Base-by-base conservation (phyloP, 495 filamentous ascomycete species). In the Umbilicaria muhlenbergii region DNA sequence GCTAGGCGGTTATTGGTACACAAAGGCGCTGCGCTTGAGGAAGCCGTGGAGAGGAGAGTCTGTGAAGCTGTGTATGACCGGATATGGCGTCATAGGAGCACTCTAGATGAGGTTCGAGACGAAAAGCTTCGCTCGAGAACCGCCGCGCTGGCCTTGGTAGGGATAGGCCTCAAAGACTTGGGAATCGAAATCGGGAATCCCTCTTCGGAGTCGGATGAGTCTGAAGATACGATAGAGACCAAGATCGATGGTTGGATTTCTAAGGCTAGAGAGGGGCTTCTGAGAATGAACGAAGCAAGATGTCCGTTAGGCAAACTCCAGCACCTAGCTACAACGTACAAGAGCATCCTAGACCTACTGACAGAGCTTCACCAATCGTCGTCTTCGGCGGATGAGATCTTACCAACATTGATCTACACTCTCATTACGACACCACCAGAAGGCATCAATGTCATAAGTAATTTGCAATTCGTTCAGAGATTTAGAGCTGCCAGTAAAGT, bases 51-150 rank as follows among this genome's bases (percentile, higher is more conserved):
- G 53, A 75, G 80, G 53, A 73, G 78, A 50, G 78, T 91, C 10
- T 94, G 87, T 57, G 86, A 94, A 56, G 73, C 73, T 24, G 75
- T 96, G 16, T 95, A 96, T 52, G 73, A 77, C 45, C 77, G 80
- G 37, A 78, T 96, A 54, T 99, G 85, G 75, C 76, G 88, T 34
- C 91, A 99, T 57, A 78, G 80, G 41, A 91, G 70, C 52, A 93
- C 89, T 2, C 71, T 96, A 58, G 91, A 99, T 58, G 91, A 96
- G 56, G 87, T 89, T 7, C 71, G 89, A 50, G 91, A 99, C 58
- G 87, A 93, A 52, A 96, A 92, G 54, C 65, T 99, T 44, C 77
- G 91, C 21, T 96, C 92, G 2, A 88, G 93, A 50, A 95, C 86
- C 6, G 92, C 91, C 16, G 88, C 91, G 0, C 66, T 99, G 37